phyloP scores from a whole-genome alignment of 2,329 filamentous ascomycete species.

The Pseudocercospora eumusae region DNA sequence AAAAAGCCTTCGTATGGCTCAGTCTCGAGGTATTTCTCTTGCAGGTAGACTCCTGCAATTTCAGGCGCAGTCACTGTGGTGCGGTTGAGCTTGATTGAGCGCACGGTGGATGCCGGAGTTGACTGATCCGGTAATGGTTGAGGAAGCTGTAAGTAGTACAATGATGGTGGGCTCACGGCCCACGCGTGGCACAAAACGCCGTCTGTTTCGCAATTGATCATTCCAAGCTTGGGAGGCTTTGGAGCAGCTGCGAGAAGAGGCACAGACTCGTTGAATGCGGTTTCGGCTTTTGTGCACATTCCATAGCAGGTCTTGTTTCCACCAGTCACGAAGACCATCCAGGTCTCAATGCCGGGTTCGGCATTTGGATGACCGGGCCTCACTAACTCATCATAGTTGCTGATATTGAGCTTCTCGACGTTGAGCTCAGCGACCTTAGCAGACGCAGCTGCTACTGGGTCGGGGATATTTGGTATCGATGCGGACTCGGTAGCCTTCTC shows the following conservation, averaged over 20 bases:
- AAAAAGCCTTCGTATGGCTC: conserved; percentile 65
- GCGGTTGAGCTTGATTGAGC: conserved; percentile 67
- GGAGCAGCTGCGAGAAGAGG: conserved; percentile 61
- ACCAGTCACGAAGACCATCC: conserved; percentile 73
- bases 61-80: conserved; percentile 67
- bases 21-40: conserved; percentile 57
- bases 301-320: conserved; percentile 78
- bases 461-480: conserved; percentile 43
- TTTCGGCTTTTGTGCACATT: conserved; percentile 64
- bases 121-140: conserved; percentile 62
- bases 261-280: conserved; percentile 56
- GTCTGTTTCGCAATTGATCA: conserved; percentile 73
- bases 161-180: conserved; percentile 63
- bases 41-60: conserved; percentile 61
- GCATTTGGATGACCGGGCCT: conserved; percentile 61
- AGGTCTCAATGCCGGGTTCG: conserved; percentile 66
- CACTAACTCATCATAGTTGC: conserved; percentile 71
- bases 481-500: conserved; percentile 52
- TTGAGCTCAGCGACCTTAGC: conserved; percentile 55
- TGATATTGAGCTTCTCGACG: conserved; percentile 62
- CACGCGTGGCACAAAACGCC: conserved; percentile 74
- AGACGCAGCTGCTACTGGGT: conserved; percentile 38
- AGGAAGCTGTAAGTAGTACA: conserved; percentile 67
- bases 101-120: conserved; percentile 64
- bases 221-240: conserved; percentile 65